Evolutionary conservation across 257 asterid genomes (phyloP).

Genomic region (Forsythia viridissima): DNA sequence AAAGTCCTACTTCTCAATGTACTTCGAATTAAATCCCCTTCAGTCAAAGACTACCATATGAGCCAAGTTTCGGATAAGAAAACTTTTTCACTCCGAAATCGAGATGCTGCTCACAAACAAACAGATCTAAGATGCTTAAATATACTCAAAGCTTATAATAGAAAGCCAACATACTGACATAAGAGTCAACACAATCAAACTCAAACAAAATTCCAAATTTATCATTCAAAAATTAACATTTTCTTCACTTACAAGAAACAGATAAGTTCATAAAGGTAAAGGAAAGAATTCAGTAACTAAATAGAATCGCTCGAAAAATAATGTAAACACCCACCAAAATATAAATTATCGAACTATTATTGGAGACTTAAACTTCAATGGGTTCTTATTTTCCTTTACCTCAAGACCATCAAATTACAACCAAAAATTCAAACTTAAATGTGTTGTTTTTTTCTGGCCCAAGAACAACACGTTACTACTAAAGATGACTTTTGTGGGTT

Average conservation of each 20-base stretch:
- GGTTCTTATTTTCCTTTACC: not conserved
- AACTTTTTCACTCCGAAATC: not conserved
- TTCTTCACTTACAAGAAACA: not conserved
- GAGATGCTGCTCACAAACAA: not conserved
- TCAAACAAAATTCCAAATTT: not conserved
- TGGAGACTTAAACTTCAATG: not conserved
- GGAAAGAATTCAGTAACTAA: not conserved
- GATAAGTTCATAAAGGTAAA: constrained; percentile 10
- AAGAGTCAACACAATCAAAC: not conserved
- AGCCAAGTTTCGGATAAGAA: not conserved
- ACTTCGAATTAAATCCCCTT: not conserved
- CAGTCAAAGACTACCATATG: not conserved
- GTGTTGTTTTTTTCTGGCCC: not conserved
- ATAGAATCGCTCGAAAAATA: not conserved
- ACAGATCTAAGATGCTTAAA: not conserved
- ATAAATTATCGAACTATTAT: not conserved
- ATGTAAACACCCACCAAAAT: not conserved
- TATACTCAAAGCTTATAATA: constrained; percentile 5
- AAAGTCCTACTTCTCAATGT: not conserved
- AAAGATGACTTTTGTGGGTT: not conserved
- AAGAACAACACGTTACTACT: not conserved
- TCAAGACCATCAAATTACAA: not conserved
- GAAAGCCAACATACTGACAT: not conserved
- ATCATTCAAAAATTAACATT: not conserved
- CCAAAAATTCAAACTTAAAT: not conserved